phyloP scores from a whole-genome alignment of 83 land plant genomes.

The Diphasiastrum complanatum region DNA sequence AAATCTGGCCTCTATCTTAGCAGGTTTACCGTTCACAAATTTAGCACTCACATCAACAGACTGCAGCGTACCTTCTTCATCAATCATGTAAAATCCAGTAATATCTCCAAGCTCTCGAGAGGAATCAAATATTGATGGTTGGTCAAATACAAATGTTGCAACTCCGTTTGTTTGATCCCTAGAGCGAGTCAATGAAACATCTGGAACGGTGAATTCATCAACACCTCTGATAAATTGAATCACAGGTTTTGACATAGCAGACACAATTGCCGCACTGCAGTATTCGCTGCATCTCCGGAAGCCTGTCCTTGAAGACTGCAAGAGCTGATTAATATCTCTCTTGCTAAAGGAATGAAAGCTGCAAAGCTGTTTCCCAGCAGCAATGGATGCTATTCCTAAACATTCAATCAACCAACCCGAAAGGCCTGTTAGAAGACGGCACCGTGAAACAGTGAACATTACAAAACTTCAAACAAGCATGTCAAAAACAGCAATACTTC shows the following conservation, averaged over 20 bases:
- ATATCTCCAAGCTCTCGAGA: constrained; percentile 89
- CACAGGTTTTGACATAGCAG: constrained; percentile 54
- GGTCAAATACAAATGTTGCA: constrained; percentile 71
- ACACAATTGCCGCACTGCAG: constrained; percentile 24
- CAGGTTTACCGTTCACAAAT: constrained; percentile 87
- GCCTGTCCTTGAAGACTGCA: no score
- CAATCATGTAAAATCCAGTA: constrained; percentile 94
- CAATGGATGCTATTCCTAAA: no score
- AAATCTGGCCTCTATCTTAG: constrained; percentile 81
- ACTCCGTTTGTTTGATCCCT: constrained; percentile 84
- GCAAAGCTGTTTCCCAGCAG: no score
- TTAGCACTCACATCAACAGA: constrained; percentile 98
- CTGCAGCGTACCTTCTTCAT: constrained; percentile 87
- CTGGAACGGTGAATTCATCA: constrained; percentile 87
- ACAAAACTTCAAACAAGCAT: no score
- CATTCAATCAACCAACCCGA: no score
- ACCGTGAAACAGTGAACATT: no score
- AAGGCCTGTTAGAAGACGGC: no score
- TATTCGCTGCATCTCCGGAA: no score
- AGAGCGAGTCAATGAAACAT: constrained; percentile 78
- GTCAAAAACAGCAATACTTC: no score
- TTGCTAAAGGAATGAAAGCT: no score
- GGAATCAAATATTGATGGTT: constrained; percentile 95
- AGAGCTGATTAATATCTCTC: no score
- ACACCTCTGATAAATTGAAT: constrained; percentile 93